Evolutionary conservation across 2,329 filamentous ascomycete species (phyloP).

Genomic region (Teratosphaeriaceae sp.): DNA sequence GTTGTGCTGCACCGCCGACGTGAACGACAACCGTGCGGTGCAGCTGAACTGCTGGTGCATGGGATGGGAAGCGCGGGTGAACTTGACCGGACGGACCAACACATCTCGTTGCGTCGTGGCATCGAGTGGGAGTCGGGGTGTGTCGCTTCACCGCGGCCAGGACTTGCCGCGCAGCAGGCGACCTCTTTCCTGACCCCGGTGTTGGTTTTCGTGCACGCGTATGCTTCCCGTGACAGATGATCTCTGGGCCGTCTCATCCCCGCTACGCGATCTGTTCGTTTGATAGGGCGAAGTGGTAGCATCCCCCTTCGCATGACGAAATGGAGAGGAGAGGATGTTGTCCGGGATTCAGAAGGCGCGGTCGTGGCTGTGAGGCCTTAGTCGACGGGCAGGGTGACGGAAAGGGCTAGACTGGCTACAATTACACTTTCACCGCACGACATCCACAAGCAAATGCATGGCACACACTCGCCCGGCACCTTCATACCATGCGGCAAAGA

Average conservation of each 20-base stretch:
- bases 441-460: no score
- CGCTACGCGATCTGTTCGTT: not conserved
- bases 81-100: not conserved
- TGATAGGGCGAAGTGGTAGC: not conserved
- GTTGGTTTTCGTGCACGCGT: conserved; percentile 1
- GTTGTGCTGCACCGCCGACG: conserved; percentile 1
- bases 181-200: not conserved
- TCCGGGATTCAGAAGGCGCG: no score
- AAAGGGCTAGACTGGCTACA: no score
- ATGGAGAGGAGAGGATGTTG: no score
- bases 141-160: not conserved
- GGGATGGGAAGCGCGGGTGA: not conserved
- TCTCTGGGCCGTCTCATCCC: not conserved
- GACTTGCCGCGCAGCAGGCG: not conserved
- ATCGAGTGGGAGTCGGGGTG: not conserved
- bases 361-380: no score
- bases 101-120: not conserved
- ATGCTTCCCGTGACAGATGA: not conserved
- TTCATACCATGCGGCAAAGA: no score
- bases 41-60: not conserved
- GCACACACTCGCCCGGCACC: no score
- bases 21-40: not conserved
- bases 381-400: no score
- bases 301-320: no score
- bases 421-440: no score